Percentiles rank a stretch among this genome's conserved stretches.
Evolutionary conservation across 441 rosid genomes (phyloP).

Genomic region (Adansonia rubrostipa): DNA sequence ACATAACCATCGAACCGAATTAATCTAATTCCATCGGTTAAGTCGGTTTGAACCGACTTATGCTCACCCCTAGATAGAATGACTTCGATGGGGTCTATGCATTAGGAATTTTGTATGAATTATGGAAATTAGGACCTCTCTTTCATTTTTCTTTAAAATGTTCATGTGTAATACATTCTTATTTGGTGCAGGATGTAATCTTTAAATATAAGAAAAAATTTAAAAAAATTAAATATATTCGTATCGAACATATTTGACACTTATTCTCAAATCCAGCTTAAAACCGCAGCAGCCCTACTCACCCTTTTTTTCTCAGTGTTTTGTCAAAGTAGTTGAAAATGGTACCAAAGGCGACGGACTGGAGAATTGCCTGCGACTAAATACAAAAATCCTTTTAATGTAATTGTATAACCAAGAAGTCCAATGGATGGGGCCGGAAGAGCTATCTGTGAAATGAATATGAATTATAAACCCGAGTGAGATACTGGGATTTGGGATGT

Average conservation of each 20-base stretch:
- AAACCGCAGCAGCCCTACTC: no score
- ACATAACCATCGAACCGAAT: no score
- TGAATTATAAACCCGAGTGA: slow-evolving; percentile 23
- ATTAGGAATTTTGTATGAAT: neutral
- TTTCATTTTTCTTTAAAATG: no score
- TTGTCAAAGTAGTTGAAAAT: slow-evolving; percentile 9
- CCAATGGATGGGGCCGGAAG: slow-evolving; percentile 26
- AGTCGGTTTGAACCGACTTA: no score
- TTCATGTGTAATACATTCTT: no score
- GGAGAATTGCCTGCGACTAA: slow-evolving; percentile 10
- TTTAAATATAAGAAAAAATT: no score
- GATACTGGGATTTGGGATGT: neutral
- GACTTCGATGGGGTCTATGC: neutral
- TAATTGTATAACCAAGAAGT: neutral
- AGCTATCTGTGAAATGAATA: slow-evolving; percentile 19
- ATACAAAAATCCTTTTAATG: neutral
- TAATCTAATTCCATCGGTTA: no score
- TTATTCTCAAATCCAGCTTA: no score
- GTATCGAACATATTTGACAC: no score
- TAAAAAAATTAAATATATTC: no score
- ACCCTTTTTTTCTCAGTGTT: neutral
- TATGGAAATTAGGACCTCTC: neutral
- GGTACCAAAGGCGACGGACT: neutral
- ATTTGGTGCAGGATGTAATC: no score
- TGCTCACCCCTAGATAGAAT: no score